Evolutionary conservation across 306 rosid genomes (phyloP), one percentile per base, ranked within the genome.

Genomic region (Echinosophora koreensis): DNA sequence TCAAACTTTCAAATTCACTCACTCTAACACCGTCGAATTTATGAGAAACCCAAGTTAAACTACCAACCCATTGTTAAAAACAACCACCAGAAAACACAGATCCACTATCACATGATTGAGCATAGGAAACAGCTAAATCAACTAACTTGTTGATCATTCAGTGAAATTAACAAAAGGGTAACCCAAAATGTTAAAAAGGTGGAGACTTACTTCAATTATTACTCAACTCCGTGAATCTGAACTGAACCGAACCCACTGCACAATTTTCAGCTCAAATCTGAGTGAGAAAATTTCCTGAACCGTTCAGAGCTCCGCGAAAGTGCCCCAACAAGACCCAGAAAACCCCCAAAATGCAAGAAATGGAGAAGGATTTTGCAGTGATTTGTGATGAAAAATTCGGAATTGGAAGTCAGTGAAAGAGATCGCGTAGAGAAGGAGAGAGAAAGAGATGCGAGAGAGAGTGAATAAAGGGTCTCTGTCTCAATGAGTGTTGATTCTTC

Each of bases 361-460:
- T 65, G 77, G 73, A 44, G 79, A 76, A 76, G 66, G 89, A 84
- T 75, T 69, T 88, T 61, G 64, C 52, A 84, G 84, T 83, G 84
- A 87, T 81, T 69, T 82, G 39, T 27, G 64, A 65, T 77, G 86
- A 79, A 77, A 75, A 64, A 58, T 81, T 82, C 78, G 78, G 73
- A 89, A 84, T 84, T 85, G 82, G 64, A 66, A 68, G 81, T 56
- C 68, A 78, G 84, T 74, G 92, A 83, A 80, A 86, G 86, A 87
- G 90, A 90, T 92, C 89, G 90, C 89, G 88, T 72, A 79, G 60
- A 72, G 81, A 77, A 69, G 69, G 86, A 79, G 81, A 69, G 50
- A 71, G 58, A 80, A 17, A 63, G 81, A 73, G 47, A 30, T 30
- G 32, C 12, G 6, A 60, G 10, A 7, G 82, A 11, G 63, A 54